Percentiles rank a stretch among this genome's conserved stretches.
These are phyloP conservation scores for Beauveria sp. DNA, from an alignment of 2,329 filamentous ascomycete genomes.

Conservation along the genomic window DNA sequence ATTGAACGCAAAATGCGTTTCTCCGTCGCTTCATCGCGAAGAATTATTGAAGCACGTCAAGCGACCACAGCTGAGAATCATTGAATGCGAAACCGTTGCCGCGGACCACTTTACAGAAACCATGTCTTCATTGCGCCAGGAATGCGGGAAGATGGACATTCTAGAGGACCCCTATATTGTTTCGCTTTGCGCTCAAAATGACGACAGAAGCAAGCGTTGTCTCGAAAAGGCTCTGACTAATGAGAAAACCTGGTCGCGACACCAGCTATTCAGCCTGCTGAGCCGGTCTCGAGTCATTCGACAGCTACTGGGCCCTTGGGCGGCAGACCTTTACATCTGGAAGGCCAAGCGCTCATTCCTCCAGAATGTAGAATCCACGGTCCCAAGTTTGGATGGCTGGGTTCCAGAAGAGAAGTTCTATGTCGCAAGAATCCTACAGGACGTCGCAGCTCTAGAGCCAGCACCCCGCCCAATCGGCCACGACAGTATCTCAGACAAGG, in stretches of 20 bases:
- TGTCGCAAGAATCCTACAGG: conserved; percentile 38
- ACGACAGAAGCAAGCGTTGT: conserved; percentile 30
- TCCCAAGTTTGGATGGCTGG: conserved; percentile 31
- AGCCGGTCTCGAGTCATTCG: conserved; percentile 43
- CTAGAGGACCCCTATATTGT: conserved; percentile 53
- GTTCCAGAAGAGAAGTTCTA: conserved; percentile 47
- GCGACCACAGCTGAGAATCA: conserved; percentile 46
- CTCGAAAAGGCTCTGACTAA: conserved; percentile 34
- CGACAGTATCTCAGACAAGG: conserved; percentile 48
- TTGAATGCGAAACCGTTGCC: conserved; percentile 23
- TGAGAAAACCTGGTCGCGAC: conserved; percentile 42
- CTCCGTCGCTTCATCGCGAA: conserved; percentile 59
- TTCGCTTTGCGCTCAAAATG: conserved; percentile 34
- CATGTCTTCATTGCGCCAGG: conserved; percentile 37
- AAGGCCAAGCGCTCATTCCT: conserved; percentile 34
- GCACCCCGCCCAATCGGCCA: conserved; percentile 13
- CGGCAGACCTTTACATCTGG: conserved; percentile 57
- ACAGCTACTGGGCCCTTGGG: conserved; percentile 58
- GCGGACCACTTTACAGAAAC: conserved; percentile 19
- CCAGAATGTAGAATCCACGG: conserved; percentile 14
- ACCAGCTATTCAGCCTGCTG: conserved; percentile 49
- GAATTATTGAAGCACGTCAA: conserved; percentile 65
- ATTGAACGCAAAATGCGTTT: conserved; percentile 60
- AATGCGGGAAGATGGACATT: conserved; percentile 43
- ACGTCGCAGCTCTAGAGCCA: conserved; percentile 24